Base-by-base conservation (phyloP, 2,329 filamentous ascomycete species). In the Trichoderma semiorbis region DNA sequence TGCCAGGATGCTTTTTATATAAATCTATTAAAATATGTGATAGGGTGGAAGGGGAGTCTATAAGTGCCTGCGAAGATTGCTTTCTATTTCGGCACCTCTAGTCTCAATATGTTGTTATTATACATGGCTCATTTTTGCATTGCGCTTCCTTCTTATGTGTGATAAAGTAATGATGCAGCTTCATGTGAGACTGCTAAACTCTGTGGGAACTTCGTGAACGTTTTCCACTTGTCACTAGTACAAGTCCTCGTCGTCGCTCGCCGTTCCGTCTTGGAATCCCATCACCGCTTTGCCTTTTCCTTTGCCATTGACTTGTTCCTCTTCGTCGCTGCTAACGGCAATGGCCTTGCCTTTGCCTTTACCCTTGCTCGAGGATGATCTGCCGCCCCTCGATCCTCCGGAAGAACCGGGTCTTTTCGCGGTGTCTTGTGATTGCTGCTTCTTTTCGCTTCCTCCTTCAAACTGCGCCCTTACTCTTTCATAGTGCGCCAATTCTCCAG, bases 401-500 rank as follows among this genome's bases (percentile, higher is more conserved):
- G 60, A 58, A 16, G 71, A 72, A 1, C 21, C 55, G 1, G 68
- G 30, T 11, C 70, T 75, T 1, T 65, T 70, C 3, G 32, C 68
- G 21, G 28, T 30, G 28, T 74, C 73, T 73, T 83, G 32, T 75
- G 60, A 36, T 39, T 71, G 70, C 65, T 68, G 30, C 58, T 80
- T 78, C 28, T 83, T 83, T 16, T 78, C 78, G 3, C 75, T 75
- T 1, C 73, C 79, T 11, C 91, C 91, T 78, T 99, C 96, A 78
- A 99, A 99, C 21, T 90, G 88, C 21, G 88, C 89, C 50, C 96
- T 86, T 7, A 99, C 95, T 0, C 88, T 85, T 78, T 97, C 93
- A 77, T 98, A 99, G 79, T 99, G 96, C 62, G 92, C 88, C 53
- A 99, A 84, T 83, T 99, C 96, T 74, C 97, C 95, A 12, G 92